Evolutionary conservation across 169 alveolate species (phyloP).

Genomic region (Plasmodium adleri): DNA sequence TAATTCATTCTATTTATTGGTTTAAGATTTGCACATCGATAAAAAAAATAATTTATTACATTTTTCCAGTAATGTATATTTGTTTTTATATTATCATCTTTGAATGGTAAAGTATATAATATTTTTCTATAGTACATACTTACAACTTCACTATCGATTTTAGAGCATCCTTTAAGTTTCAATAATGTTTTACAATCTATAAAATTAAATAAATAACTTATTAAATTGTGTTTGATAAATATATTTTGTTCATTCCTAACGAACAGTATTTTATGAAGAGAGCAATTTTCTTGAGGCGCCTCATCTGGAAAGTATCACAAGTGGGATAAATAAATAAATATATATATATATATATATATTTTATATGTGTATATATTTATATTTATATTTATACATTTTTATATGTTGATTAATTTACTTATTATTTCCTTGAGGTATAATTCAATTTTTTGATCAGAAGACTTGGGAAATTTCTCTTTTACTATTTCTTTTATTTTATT

Average conservation of each 20-base stretch:
- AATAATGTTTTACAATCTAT: slow-evolving; percentile 66
- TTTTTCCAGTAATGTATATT: slow-evolving; percentile 83
- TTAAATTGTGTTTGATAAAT: slow-evolving; percentile 60
- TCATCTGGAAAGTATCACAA: slow-evolving; percentile 13
- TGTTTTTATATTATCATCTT: slow-evolving; percentile 77
- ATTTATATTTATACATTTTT: background rate
- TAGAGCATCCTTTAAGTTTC: slow-evolving; percentile 76
- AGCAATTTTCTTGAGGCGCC: slow-evolving; percentile 68
- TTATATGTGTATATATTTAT: background rate
- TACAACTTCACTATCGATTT: slow-evolving; percentile 76
- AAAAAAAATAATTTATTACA: slow-evolving; percentile 80
- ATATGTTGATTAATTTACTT: slow-evolving; percentile 11
- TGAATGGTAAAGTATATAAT: slow-evolving; percentile 78
- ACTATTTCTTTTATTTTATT: slow-evolving; percentile 30
- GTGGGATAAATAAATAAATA: background rate
- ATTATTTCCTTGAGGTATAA: slow-evolving; percentile 54
- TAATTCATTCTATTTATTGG: slow-evolving; percentile 81
- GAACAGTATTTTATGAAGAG: slow-evolving; percentile 37
- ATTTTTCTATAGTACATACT: slow-evolving; percentile 79
- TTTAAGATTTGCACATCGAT: slow-evolving; percentile 69
- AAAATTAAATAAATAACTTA: slow-evolving; percentile 61
- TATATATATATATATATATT: background rate
- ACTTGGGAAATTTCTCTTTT: slow-evolving; percentile 47
- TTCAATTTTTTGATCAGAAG: slow-evolving; percentile 36
- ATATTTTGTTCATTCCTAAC: slow-evolving; percentile 30